Conservation (phyloP, 495 filamentous ascomycete species). For the Neurospora tetrasperma region DNA sequence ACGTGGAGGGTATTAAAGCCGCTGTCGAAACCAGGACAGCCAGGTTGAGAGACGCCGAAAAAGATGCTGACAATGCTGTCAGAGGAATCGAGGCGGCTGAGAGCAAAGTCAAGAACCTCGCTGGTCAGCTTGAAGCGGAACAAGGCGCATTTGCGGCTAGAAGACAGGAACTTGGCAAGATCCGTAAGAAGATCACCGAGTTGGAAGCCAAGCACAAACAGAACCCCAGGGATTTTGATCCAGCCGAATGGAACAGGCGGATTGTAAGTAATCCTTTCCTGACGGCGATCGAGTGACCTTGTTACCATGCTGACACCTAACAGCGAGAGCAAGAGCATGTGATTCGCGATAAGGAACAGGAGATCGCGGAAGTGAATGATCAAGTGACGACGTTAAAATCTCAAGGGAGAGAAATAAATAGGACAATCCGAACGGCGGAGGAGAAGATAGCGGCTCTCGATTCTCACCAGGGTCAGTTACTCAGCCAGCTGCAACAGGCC, state of each 20-base stretch:
- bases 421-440: constrained; percentile 22
- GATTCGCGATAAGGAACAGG: constrained; percentile 33
- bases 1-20: constrained; percentile 35
- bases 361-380: constrained; percentile 21
- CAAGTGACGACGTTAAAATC: constrained; percentile 23
- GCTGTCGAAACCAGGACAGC: constrained; percentile 44
- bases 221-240: constrained; percentile 38
- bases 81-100: constrained; percentile 43
- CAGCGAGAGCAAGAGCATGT: constrained; percentile 36
- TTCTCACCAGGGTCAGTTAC: constrained; percentile 67
- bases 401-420: constrained; percentile 14
- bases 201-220: constrained; percentile 35
- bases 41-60: constrained; percentile 41
- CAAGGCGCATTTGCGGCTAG: constrained; percentile 37
- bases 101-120: constrained; percentile 44
- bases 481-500: constrained; percentile 44
- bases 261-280: constrained; percentile 34
- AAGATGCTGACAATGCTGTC: constrained; percentile 38
- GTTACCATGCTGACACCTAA: constrained; percentile 6
- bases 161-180: constrained; percentile 39
- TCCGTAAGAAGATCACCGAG: constrained; percentile 32
- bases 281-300: neutral
- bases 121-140: constrained; percentile 48
- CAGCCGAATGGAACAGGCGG: constrained; percentile 41
- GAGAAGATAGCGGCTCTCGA: constrained; percentile 50